phyloP scores from a whole-genome alignment of 2,329 filamentous ascomycete genomes.

The Claviceps cyperi region DNA sequence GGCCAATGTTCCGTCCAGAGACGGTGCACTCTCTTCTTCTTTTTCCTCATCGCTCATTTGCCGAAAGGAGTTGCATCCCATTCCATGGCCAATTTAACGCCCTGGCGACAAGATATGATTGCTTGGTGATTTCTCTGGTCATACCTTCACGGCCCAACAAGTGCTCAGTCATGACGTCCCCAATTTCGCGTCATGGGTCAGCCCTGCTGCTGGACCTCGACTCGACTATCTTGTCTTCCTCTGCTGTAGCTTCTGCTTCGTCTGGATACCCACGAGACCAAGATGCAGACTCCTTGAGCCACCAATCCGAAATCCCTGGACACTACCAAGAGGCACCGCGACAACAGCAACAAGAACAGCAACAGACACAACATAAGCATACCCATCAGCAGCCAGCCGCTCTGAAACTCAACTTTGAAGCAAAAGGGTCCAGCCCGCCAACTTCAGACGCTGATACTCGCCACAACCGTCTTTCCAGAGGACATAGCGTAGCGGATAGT shows the following conservation, averaged over 20 bases:
- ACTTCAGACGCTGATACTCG: slow-evolving; percentile 3
- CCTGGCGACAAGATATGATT: slow-evolving; percentile 9
- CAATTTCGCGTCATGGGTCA: slow-evolving; percentile 4
- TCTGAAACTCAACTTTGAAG: not conserved
- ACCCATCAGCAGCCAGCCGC: slow-evolving; percentile 2
- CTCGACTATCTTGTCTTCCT: slow-evolving; percentile 10
- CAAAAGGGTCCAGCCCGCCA: not conserved
- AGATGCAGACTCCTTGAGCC: not conserved
- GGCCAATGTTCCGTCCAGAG: slow-evolving; percentile 3
- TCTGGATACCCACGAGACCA: slow-evolving; percentile 15
- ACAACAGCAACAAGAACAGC: not conserved
- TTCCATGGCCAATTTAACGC: slow-evolving; percentile 10
- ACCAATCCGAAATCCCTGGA: slow-evolving; percentile 4
- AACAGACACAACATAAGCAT: slow-evolving; percentile 6
- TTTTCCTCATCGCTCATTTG: slow-evolving; percentile 2
- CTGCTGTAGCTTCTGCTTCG: slow-evolving; percentile 26
- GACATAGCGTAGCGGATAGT: slow-evolving; percentile 3
- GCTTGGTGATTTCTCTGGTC: slow-evolving; percentile 5
- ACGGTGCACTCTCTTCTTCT: slow-evolving; percentile 1
- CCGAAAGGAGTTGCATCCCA: slow-evolving; percentile 5
- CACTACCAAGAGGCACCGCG: not conserved
- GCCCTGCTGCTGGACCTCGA: slow-evolving; percentile 1
- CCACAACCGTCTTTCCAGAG: slow-evolving; percentile 4
- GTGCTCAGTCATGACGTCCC: slow-evolving; percentile 13
- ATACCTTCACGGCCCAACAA: slow-evolving; percentile 3